phyloP scores from a whole-genome alignment of 176 grass and related monocot genomes.

The Carex myosuroides region DNA sequence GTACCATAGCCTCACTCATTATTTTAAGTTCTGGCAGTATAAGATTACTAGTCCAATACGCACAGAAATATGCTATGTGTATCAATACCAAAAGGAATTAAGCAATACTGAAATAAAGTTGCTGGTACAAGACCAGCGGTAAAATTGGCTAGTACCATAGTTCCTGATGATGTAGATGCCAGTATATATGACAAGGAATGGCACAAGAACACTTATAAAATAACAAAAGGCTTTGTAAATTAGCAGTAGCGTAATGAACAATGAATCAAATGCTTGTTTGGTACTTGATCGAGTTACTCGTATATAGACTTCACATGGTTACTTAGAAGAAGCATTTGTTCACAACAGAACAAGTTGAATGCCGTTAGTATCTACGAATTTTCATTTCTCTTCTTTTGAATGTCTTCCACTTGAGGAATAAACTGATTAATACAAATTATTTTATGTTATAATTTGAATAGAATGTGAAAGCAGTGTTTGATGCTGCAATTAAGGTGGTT shows the following conservation, averaged over 20 bases:
- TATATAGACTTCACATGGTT: neutral
- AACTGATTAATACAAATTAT: neutral
- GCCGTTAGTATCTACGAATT: neutral
- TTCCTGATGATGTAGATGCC: neutral
- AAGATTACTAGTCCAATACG: neutral
- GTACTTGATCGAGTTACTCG: neutral
- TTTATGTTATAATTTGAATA: conserved; percentile 16
- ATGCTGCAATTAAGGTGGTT: conserved; percentile 68
- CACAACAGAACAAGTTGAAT: neutral
- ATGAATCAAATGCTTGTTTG: neutral
- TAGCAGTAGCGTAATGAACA: neutral
- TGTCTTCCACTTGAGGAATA: neutral
- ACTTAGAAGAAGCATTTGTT: neutral
- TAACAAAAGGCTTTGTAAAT: neutral
- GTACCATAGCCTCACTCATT: too few species aligned
- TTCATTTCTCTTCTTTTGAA: neutral
- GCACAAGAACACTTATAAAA: neutral
- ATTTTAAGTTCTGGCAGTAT: neutral
- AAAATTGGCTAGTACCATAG: neutral
- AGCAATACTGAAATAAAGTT: too few species aligned
- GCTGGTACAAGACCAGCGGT: neutral
- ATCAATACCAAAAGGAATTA: too few species aligned
- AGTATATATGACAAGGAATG: neutral
- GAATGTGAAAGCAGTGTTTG: conserved; percentile 77
- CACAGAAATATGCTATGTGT: neutral